Conservation (phyloP, 2,329 filamentous ascomycete genomes). For the Ceratocystiopsis minuta region DNA sequence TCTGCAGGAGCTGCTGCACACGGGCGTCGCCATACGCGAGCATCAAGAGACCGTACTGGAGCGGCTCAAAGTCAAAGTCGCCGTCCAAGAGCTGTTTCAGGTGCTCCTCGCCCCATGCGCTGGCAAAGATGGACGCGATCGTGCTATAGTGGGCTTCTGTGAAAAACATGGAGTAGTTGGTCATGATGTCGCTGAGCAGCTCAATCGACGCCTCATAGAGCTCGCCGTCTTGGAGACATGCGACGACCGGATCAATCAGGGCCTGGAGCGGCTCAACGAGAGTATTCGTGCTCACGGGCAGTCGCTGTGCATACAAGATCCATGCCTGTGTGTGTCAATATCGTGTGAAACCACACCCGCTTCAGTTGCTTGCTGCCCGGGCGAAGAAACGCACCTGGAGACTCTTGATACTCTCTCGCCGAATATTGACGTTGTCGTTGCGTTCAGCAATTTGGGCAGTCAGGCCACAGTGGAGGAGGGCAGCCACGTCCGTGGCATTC, state of each 20-base stretch:
- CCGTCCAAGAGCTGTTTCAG: slow-evolving; percentile 38
- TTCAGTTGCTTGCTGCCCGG: no score
- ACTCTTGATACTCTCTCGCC: slow-evolving; percentile 39
- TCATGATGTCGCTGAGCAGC: slow-evolving; percentile 45
- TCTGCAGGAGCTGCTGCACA: slow-evolving; percentile 38
- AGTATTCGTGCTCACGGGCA: slow-evolving; percentile 36
- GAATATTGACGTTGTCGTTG: slow-evolving; percentile 15
- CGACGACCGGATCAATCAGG: slow-evolving; percentile 40
- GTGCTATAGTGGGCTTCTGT: slow-evolving; percentile 36
- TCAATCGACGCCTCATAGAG: slow-evolving; percentile 44
- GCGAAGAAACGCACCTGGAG: slow-evolving; percentile 31
- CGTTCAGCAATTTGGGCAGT: not conserved
- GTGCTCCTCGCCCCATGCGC: slow-evolving; percentile 36
- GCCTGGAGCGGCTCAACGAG: slow-evolving; percentile 40
- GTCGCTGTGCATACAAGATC: slow-evolving; percentile 54
- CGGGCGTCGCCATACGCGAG: slow-evolving; percentile 52
- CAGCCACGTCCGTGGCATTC: slow-evolving; percentile 32
- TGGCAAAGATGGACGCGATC: slow-evolving; percentile 41
- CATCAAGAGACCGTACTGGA: slow-evolving; percentile 49
- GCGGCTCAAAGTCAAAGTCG: slow-evolving; percentile 43
- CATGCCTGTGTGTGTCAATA: slow-evolving; percentile 34
- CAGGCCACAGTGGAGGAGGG: slow-evolving; percentile 21
- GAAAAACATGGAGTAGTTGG: slow-evolving; percentile 47
- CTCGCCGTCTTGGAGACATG: slow-evolving; percentile 38
- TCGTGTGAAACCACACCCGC: no score